A percentile compares a stretch with the other conserved stretches of the same genome.
phyloP scores from a whole-genome alignment of 495 filamentous ascomycete genomes.

The Staphylotrichum tortipilum region DNA sequence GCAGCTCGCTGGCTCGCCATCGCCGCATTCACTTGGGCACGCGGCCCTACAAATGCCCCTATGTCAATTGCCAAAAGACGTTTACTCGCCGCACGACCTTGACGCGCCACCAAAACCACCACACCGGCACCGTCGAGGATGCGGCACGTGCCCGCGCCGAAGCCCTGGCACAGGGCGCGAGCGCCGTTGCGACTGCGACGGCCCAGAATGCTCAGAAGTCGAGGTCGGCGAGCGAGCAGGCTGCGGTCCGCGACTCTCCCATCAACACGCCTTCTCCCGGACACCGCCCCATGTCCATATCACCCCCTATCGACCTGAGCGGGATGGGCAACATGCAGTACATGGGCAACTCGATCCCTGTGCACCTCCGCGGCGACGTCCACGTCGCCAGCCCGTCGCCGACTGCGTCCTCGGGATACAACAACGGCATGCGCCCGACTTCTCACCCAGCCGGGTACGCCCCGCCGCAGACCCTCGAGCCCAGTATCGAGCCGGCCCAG shows the following conservation, averaged over 20 bases:
- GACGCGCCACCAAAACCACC: constrained; percentile 91
- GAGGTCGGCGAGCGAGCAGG: constrained; percentile 67
- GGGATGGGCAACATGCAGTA: constrained; percentile 68
- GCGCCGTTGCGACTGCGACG: constrained; percentile 46
- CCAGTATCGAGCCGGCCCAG: constrained; percentile 63
- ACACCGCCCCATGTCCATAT: constrained; percentile 67
- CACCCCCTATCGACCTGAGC: constrained; percentile 68
- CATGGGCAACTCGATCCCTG: constrained; percentile 66
- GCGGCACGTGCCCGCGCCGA: constrained; percentile 75
- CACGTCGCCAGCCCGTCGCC: constrained; percentile 63
- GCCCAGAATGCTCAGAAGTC: constrained; percentile 39
- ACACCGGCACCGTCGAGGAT: constrained; percentile 92
- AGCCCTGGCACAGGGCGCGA: constrained; percentile 47
- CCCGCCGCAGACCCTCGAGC: constrained; percentile 81
- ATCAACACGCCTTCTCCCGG: constrained; percentile 78
- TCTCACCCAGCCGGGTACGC: constrained; percentile 76
- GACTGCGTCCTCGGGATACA: constrained; percentile 56
- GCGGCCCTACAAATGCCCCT: constrained; percentile 94
- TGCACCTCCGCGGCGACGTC: constrained; percentile 64
- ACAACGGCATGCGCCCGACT: constrained; percentile 45
- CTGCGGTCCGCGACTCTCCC: constrained; percentile 73
- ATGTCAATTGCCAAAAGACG: constrained; percentile 95
- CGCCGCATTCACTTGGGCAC: constrained; percentile 93
- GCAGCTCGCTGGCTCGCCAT: constrained; percentile 88
- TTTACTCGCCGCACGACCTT: constrained; percentile 93